Percentiles rank a stretch among this genome's conserved stretches.
These are phyloP conservation scores for Begonia masoniana DNA, from an alignment of 306 rosid species.

Conservation along the genomic window DNA sequence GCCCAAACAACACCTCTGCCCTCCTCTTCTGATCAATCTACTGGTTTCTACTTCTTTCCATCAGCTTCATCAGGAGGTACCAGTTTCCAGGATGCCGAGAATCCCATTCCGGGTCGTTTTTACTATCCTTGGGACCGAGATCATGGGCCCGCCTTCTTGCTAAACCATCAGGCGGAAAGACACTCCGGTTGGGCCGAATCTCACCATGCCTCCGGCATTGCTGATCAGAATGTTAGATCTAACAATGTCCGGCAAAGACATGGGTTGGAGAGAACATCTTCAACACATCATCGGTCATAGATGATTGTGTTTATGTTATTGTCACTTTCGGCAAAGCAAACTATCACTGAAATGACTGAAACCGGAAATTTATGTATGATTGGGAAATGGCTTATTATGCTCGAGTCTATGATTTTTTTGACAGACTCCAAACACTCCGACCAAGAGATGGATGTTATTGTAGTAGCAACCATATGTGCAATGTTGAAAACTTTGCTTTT, in stretches of 20 bases:
- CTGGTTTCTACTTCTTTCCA: slow-evolving; percentile 44
- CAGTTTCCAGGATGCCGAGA: slow-evolving; percentile 64
- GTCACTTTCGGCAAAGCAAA: not conserved
- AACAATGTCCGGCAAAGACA: not conserved
- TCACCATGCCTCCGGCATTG: too few species aligned
- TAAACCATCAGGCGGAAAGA: slow-evolving; percentile 6
- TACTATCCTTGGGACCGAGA: slow-evolving; percentile 73
- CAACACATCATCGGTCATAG: not conserved
- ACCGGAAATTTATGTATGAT: not conserved
- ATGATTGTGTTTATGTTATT: not conserved
- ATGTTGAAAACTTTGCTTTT: too few species aligned
- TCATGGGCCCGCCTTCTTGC: slow-evolving; percentile 23
- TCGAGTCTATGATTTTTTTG: not conserved
- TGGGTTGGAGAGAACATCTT: not conserved
- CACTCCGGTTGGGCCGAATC: slow-evolving; percentile 30
- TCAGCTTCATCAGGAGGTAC: slow-evolving; percentile 68
- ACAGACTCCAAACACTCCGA: too few species aligned
- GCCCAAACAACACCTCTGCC: slow-evolving; percentile 43
- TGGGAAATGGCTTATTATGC: not conserved
- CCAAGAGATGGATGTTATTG: too few species aligned
- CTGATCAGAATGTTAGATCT: not conserved
- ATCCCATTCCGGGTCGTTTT: slow-evolving; percentile 33
- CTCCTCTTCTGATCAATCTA: slow-evolving; percentile 54
- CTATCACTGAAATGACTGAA: not conserved
- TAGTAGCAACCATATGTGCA: too few species aligned